Conservation (phyloP, 352 stramenopile genomes). For the Phytopythium boreale region DNA sequence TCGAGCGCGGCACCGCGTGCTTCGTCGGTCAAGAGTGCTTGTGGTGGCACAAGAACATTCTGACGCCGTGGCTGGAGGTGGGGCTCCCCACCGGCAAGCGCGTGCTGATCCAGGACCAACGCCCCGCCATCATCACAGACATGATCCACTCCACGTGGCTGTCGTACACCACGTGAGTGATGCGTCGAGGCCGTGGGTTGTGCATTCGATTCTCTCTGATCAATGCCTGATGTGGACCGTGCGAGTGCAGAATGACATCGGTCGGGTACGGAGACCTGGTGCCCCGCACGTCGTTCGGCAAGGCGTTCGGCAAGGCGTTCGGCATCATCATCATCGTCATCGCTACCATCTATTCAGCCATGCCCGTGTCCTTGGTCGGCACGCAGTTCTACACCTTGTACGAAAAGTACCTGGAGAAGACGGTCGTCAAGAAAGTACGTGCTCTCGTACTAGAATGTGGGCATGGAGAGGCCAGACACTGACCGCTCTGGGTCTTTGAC, state of each 20-base stretch:
- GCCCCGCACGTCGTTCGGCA: constrained; percentile 56
- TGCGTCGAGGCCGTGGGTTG: background rate
- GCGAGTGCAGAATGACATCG: constrained; percentile 44
- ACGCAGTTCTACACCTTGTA: constrained; percentile 73
- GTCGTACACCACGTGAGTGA: constrained; percentile 52
- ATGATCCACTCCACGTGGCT: constrained; percentile 76
- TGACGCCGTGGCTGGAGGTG: constrained; percentile 36
- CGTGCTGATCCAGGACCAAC: constrained; percentile 57
- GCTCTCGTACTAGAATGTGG: background rate
- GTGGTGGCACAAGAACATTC: constrained; percentile 56
- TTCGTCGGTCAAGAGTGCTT: constrained; percentile 49
- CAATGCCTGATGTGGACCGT: background rate
- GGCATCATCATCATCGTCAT: constrained; percentile 61
- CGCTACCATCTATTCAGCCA: constrained; percentile 67
- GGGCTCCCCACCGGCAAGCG: constrained; percentile 52
- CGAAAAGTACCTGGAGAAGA: constrained; percentile 61
- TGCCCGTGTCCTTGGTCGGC: constrained; percentile 72
- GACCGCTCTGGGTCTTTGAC: background rate
- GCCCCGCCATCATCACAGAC: constrained; percentile 45
- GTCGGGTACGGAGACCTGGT: constrained; percentile 75
- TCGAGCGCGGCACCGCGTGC: constrained; percentile 68
- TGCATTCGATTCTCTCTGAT: background rate
- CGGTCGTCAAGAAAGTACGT: constrained; percentile 50
- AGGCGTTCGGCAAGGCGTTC: constrained; percentile 61
- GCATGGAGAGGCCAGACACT: background rate